These are phyloP conservation scores for Suillus paluster DNA, from an alignment of 768 basidiomycete genomes.

Conservation along the genomic window DNA sequence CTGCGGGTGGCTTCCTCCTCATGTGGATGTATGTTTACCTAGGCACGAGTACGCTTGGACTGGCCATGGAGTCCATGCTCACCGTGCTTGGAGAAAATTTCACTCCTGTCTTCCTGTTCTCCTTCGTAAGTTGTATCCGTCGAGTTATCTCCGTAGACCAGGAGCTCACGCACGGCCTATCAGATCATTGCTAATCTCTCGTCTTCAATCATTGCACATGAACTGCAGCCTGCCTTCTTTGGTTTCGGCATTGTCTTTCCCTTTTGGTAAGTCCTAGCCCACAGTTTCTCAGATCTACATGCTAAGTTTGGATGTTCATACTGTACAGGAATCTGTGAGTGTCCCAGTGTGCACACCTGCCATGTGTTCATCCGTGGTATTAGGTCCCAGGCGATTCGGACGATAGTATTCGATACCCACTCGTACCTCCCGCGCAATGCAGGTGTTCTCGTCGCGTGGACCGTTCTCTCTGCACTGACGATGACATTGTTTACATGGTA, in stretches of 20 bases:
- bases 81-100: slow-evolving; percentile 34
- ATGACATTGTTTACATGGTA: slow-evolving; percentile 26
- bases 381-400: slow-evolving; percentile 35
- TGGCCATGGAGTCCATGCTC: slow-evolving; percentile 38
- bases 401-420: slow-evolving; percentile 41
- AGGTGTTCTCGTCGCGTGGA: slow-evolving; percentile 40
- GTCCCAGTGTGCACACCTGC: not conserved
- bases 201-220: too few species aligned
- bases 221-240: slow-evolving; percentile 21
- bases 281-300: too few species aligned
- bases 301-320: not conserved
- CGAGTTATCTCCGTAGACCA: too few species aligned
- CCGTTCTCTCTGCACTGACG: slow-evolving; percentile 26
- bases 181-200: too few species aligned
- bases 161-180: too few species aligned
- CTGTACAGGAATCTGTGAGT: slow-evolving; percentile 23
- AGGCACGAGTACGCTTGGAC: slow-evolving; percentile 38
- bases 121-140: slow-evolving; percentile 25
- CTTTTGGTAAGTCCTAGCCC: slow-evolving; percentile 27
- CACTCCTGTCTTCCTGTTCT: slow-evolving; percentile 38
- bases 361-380: too few species aligned
- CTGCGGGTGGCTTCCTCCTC: slow-evolving; percentile 30
- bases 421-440: slow-evolving; percentile 34
- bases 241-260: slow-evolving; percentile 38
- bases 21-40: slow-evolving; percentile 37